A percentile compares a stretch with the other conserved stretches of the same genome.
Evolutionary conservation across 2,329 filamentous ascomycete genomes (phyloP).

Genomic region (Hymenotorrendiella dingleyae): DNA sequence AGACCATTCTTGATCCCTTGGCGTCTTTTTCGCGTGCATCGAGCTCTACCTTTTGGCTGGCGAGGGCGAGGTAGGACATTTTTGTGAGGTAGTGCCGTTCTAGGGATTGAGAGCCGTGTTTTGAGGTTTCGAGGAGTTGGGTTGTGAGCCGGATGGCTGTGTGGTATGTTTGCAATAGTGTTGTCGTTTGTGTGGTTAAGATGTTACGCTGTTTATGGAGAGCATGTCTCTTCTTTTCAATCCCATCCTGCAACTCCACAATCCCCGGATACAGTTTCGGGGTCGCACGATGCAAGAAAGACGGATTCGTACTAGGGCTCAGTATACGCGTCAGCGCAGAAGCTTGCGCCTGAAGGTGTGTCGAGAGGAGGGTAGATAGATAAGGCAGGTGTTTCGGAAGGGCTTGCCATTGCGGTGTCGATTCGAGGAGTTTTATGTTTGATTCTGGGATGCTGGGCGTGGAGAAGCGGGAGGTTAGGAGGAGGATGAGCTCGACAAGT

Average conservation of each 20-base stretch:
- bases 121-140: conserved; percentile 25
- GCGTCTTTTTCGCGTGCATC: conserved; percentile 16
- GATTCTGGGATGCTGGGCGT: conserved; percentile 33
- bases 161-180: conserved; percentile 21
- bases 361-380: conserved; percentile 43
- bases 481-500: conserved; percentile 47
- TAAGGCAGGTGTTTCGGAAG: conserved; percentile 43
- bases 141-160: conserved; percentile 21
- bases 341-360: conserved; percentile 44
- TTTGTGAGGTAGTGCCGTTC: conserved; percentile 20
- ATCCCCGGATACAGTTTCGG: conserved; percentile 41
- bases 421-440: conserved; percentile 40
- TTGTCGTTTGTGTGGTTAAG: conserved; percentile 30
- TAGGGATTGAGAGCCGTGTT: conserved; percentile 21
- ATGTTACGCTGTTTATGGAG: conserved; percentile 32
- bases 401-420: conserved; percentile 43
- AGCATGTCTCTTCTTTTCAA: conserved; percentile 39
- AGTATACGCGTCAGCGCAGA: conserved; percentile 44
- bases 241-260: conserved; percentile 29
- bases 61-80: conserved; percentile 16
- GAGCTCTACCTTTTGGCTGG: conserved; percentile 12
- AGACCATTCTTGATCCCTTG: conserved; percentile 23
- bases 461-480: conserved; percentile 42
- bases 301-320: conserved; percentile 41
- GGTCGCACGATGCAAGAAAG: conserved; percentile 52